phyloP scores from a whole-genome alignment of 2,329 filamentous ascomycete species.

The Epichloe scottii region DNA sequence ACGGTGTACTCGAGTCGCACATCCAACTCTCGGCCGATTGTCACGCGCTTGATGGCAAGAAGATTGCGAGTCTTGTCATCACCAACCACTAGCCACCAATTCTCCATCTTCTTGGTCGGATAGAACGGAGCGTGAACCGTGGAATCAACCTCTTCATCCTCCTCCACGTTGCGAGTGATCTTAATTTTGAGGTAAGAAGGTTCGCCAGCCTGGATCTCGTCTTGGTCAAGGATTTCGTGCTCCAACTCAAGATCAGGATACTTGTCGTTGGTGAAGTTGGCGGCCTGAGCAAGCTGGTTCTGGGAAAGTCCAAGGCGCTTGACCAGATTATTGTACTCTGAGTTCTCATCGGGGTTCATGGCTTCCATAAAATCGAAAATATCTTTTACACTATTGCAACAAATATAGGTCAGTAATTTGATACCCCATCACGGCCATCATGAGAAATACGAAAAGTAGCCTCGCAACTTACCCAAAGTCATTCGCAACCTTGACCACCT shows the following conservation, averaged over 20 bases:
- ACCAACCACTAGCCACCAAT: slow-evolving; percentile 96
- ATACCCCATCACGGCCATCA: neutral
- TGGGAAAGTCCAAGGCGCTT: slow-evolving; percentile 69
- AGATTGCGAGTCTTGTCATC: slow-evolving; percentile 82
- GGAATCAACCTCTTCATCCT: slow-evolving; percentile 57
- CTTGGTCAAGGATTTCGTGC: slow-evolving; percentile 71
- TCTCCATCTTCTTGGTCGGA: slow-evolving; percentile 82
- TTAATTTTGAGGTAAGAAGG: slow-evolving; percentile 74
- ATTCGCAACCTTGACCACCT: slow-evolving; percentile 71
- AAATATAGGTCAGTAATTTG: slow-evolving; percentile 18
- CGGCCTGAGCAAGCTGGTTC: slow-evolving; percentile 75
- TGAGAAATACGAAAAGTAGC: neutral
- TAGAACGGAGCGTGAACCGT: slow-evolving; percentile 94
- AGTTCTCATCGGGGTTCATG: slow-evolving; percentile 92
- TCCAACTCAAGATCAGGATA: slow-evolving; percentile 92
- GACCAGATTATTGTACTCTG: slow-evolving; percentile 65
- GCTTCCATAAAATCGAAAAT: slow-evolving; percentile 98
- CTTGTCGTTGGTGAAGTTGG: slow-evolving; percentile 87
- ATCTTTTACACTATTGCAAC: slow-evolving; percentile 59
- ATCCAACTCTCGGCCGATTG: slow-evolving; percentile 66
- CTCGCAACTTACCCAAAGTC: slow-evolving; percentile 52
- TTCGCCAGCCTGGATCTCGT: slow-evolving; percentile 66
- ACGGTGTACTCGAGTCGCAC: slow-evolving; percentile 81
- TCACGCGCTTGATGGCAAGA: slow-evolving; percentile 88
- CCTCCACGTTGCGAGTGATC: slow-evolving; percentile 70